A percentile compares a stretch with the other conserved stretches of the same genome.
phyloP scores from a whole-genome alignment of 1,284 basidiomycete species.

The Puccinia polysora region DNA sequence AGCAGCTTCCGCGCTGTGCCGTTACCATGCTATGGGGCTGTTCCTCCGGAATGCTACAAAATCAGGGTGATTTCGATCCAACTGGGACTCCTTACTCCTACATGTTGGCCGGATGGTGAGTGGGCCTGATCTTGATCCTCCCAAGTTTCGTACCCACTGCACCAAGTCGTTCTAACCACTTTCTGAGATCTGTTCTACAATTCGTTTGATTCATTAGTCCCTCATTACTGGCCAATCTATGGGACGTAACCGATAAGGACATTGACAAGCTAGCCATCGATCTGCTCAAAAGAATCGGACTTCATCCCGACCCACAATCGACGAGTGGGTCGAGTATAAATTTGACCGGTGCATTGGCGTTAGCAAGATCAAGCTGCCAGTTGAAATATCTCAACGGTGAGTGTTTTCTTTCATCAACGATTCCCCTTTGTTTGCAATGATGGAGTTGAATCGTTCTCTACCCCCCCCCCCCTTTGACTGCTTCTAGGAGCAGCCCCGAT shows the following conservation, averaged over 20 bases:
- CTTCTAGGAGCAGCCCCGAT: constrained; percentile 40
- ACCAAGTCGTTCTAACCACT: constrained; percentile 6
- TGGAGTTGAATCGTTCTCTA: background rate
- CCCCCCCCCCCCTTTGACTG: background rate
- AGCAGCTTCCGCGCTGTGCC: constrained; percentile 74
- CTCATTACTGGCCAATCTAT: constrained; percentile 84
- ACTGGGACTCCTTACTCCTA: constrained; percentile 88
- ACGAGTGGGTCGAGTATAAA: background rate
- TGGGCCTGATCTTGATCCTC: constrained; percentile 44
- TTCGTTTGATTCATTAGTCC: constrained; percentile 71
- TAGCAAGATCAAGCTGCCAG: constrained; percentile 28
- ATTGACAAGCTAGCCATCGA: constrained; percentile 84
- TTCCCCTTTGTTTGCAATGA: background rate
- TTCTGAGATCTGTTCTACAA: background rate
- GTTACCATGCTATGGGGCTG: constrained; percentile 98
- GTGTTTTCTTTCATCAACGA: background rate
- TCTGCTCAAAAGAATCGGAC: constrained; percentile 62
- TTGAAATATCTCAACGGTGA: constrained; percentile 41
- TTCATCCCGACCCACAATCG: constrained; percentile 1
- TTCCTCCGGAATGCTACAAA: constrained; percentile 79
- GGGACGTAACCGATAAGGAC: constrained; percentile 97
- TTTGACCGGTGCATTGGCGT: constrained; percentile 22
- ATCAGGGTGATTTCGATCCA: constrained; percentile 89
- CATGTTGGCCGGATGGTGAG: constrained; percentile 90
- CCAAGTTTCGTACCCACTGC: background rate